phyloP scores from a whole-genome alignment of 2,329 filamentous ascomycete genomes.

The Chaetothyriales sp. region DNA sequence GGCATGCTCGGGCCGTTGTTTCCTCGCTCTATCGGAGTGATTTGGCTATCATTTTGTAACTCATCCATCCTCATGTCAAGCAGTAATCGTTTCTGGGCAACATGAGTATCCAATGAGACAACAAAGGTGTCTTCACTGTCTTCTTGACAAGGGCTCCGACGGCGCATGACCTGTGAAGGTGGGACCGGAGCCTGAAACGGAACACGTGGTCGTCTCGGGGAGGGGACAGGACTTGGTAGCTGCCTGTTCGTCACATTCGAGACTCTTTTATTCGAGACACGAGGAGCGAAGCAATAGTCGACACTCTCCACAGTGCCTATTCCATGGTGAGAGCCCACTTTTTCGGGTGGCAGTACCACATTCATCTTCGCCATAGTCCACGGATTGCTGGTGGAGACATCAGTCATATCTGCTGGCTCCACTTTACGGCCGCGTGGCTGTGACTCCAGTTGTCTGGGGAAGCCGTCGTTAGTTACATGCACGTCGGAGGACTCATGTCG shows the following conservation, averaged over 20 bases:
- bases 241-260: background rate
- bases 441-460: background rate
- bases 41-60: background rate
- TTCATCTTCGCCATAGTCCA: conserved; percentile 26
- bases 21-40: background rate
- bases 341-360: conserved; percentile 10
- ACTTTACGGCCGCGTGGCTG: background rate
- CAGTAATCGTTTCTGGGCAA: background rate
- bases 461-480: background rate
- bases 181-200: background rate
- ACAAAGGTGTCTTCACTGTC: background rate
- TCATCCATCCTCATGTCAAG: too few species aligned
- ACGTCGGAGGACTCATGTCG: background rate
- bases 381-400: conserved; percentile 20
- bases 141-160: background rate
- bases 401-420: conserved; percentile 3
- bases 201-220: background rate
- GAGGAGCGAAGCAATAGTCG: background rate
- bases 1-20: background rate
- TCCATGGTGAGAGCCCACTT: background rate
- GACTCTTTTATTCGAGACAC: background rate
- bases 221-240: background rate
- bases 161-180: background rate
- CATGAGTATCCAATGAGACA: background rate
- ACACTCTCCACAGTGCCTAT: background rate